Evolutionary conservation across 345 rosid species (phyloP).

Genomic region (Hypericum androsaemum): DNA sequence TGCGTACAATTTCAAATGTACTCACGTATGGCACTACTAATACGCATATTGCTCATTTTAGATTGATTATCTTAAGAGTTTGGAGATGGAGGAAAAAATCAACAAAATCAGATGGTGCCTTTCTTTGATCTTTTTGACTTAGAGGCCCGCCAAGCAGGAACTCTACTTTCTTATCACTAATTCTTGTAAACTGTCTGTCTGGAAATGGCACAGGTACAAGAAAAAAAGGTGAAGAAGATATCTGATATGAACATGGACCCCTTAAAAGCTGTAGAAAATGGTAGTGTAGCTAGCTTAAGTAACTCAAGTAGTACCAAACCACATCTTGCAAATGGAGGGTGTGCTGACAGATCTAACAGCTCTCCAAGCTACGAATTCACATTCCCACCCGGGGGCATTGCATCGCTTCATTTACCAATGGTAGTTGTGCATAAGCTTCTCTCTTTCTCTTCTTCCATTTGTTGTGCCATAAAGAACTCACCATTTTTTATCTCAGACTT

Average conservation of each 20-base stretch:
- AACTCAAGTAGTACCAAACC: too few relatives aligned
- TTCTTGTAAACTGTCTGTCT: too few relatives aligned
- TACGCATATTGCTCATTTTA: neutral
- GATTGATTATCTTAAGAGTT: constrained; percentile 98
- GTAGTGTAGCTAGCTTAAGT: constrained; percentile 49
- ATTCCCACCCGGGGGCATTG: too few relatives aligned
- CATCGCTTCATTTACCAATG: too few relatives aligned
- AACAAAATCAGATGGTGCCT: constrained; percentile 99
- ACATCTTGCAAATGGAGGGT: too few relatives aligned
- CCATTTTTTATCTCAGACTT: constrained; percentile 5
- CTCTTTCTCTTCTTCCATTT: too few relatives aligned
- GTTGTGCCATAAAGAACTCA: neutral
- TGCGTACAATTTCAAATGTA: constrained; percentile 10
- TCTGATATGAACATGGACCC: constrained; percentile 68
- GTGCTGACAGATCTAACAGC: too few relatives aligned
- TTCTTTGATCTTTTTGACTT: too few relatives aligned
- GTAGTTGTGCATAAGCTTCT: too few relatives aligned
- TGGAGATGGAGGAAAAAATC: constrained; percentile 99
- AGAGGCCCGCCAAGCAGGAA: too few relatives aligned
- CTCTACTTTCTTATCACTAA: constrained; percentile 4
- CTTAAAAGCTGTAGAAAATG: constrained; percentile 59
- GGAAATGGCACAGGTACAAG: constrained; percentile 66
- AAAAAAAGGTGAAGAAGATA: constrained; percentile 84
- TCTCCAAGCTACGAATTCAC: too few relatives aligned
- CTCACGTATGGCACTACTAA: neutral